Evolutionary conservation across 2,329 filamentous ascomycete genomes (phyloP).

Genomic region (Apiospora sp.): DNA sequence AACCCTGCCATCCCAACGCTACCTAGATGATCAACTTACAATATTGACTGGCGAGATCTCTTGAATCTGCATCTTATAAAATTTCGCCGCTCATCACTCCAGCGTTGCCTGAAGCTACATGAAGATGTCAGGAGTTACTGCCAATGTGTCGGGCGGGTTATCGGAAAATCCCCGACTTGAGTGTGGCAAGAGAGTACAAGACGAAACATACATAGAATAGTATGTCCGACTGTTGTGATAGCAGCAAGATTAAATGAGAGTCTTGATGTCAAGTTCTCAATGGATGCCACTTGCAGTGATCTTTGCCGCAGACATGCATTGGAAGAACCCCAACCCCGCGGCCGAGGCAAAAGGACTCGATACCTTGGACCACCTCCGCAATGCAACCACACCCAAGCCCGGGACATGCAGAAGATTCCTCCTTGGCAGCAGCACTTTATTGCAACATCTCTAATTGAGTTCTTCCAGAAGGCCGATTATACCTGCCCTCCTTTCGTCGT

Average conservation of each 20-base stretch:
- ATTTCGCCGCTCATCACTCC: too few relatives aligned
- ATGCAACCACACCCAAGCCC: background rate
- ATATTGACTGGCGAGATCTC: too few relatives aligned
- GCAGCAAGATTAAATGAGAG: background rate
- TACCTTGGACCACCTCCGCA: background rate
- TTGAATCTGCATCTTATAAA: too few relatives aligned
- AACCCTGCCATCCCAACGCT: too few relatives aligned
- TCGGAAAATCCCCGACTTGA: background rate
- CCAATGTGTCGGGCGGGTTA: too few relatives aligned
- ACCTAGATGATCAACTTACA: too few relatives aligned
- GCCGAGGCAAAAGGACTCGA: background rate
- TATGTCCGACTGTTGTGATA: background rate
- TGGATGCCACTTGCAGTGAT: background rate
- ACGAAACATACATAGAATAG: background rate
- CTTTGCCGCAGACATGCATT: background rate
- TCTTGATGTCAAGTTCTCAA: background rate
- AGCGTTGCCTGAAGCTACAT: too few relatives aligned
- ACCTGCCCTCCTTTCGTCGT: background rate
- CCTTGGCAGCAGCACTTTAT: background rate
- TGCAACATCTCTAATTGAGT: background rate
- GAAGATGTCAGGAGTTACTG: too few relatives aligned
- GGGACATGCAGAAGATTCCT: background rate
- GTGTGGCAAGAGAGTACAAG: background rate
- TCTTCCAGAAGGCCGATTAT: background rate
- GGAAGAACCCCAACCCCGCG: background rate